Evolutionary conservation across 1,139 yeast species (phyloP).

Genomic region (Pichia kudriavzevii): DNA sequence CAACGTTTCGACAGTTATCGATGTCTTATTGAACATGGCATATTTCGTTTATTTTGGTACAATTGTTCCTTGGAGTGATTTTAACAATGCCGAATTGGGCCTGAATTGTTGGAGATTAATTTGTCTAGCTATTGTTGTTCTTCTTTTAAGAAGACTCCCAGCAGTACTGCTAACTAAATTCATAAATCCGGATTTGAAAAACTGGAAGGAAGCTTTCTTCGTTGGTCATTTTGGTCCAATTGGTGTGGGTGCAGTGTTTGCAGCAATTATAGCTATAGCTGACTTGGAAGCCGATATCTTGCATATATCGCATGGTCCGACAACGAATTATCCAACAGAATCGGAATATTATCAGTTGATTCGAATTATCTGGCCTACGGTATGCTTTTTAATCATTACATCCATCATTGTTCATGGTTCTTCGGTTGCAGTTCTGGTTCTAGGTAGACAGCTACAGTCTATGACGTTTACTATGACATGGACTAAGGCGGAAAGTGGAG

Average conservation of each 20-base stretch:
- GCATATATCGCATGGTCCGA: conserved; percentile 43
- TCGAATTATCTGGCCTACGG: conserved; percentile 82
- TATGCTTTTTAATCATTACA: conserved; percentile 73
- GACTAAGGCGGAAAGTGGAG: conserved; percentile 45
- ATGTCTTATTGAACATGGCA: conserved; percentile 72
- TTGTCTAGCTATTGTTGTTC: conserved; percentile 69
- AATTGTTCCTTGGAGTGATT: conserved; percentile 86
- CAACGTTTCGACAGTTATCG: conserved; percentile 89
- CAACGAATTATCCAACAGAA: conserved; percentile 47
- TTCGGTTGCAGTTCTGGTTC: conserved; percentile 78
- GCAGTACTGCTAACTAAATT: conserved; percentile 75
- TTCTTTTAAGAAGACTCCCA: conserved; percentile 82
- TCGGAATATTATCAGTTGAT: conserved; percentile 63
- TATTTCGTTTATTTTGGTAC: conserved; percentile 93
- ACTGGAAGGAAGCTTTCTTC: conserved; percentile 93
- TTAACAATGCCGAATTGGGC: conserved; percentile 60
- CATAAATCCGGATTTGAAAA: conserved; percentile 80
- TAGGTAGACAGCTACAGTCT: conserved; percentile 84
- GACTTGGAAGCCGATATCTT: conserved; percentile 57
- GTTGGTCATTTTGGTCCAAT: conserved; percentile 98
- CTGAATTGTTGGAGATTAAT: conserved; percentile 79
- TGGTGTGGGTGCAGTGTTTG: conserved; percentile 95
- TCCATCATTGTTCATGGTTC: conserved; percentile 95
- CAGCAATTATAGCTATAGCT: conserved; percentile 74
- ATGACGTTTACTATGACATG: conserved; percentile 91